These are phyloP conservation scores for Camellia lanceoleosa DNA, from an alignment of 148 eudicot genomes.

Conservation along the genomic window DNA sequence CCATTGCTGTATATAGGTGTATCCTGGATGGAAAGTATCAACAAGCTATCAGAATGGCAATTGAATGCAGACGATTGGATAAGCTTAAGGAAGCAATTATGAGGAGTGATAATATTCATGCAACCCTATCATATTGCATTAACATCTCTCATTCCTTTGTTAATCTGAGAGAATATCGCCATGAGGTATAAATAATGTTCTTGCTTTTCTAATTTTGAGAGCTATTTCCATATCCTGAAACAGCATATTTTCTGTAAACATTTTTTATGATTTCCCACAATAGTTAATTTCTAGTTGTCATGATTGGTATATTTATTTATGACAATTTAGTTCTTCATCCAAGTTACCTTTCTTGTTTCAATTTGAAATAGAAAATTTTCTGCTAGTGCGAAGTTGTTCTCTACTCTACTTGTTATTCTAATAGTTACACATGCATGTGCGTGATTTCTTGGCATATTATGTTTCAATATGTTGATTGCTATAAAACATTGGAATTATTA, in stretches of 20 bases:
- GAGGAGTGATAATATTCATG: slow-evolving; percentile 74
- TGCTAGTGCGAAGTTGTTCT: background rate
- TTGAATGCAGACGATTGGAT: slow-evolving; percentile 87
- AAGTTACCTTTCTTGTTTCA: background rate
- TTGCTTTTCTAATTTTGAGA: background rate
- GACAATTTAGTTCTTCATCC: background rate
- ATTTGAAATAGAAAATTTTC: background rate
- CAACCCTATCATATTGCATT: slow-evolving; percentile 75
- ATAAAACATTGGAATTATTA: no score
- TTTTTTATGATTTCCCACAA: background rate
- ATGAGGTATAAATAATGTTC: slow-evolving; percentile 50
- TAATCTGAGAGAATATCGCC: slow-evolving; percentile 74
- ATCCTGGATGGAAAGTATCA: slow-evolving; percentile 74
- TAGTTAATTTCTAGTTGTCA: background rate
- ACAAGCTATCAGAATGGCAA: slow-evolving; percentile 85
- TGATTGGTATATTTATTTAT: background rate
- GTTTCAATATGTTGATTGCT: no score
- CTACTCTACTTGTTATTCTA: no score
- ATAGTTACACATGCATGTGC: no score
- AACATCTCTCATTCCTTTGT: slow-evolving; percentile 75
- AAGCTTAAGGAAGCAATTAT: slow-evolving; percentile 85
- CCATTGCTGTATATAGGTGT: slow-evolving; percentile 44
- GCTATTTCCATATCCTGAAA: background rate
- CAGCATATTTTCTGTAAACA: background rate
- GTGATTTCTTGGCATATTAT: no score